Conservation (phyloP, 345 rosid genomes). For the Ceriops tagal region DNA sequence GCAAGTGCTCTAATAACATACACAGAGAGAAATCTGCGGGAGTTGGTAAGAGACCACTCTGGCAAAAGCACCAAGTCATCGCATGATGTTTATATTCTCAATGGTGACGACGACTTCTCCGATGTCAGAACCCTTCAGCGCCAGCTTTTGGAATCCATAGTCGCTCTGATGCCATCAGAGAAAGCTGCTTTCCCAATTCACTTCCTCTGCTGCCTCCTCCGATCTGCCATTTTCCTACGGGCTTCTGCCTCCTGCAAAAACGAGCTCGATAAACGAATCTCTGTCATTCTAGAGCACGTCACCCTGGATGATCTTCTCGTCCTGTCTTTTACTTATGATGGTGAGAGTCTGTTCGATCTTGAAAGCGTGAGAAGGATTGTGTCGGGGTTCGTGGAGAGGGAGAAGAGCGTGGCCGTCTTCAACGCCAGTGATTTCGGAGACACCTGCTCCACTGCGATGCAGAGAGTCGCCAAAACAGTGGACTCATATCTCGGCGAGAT, state of each 20-base stretch:
- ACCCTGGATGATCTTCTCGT: slow-evolving; percentile 73
- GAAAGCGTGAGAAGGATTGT: slow-evolving; percentile 81
- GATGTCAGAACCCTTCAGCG: slow-evolving; percentile 46
- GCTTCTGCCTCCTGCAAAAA: slow-evolving; percentile 53
- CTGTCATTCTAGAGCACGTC: slow-evolving; percentile 70
- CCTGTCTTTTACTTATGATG: slow-evolving; percentile 78
- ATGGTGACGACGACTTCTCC: slow-evolving; percentile 24
- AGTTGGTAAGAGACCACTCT: slow-evolving; percentile 81
- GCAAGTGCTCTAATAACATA: slow-evolving; percentile 64
- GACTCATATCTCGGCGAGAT: slow-evolving; percentile 79
- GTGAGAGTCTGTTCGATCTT: slow-evolving; percentile 68
- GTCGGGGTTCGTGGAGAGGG: slow-evolving; percentile 72
- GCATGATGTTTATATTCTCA: not conserved
- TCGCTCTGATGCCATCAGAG: slow-evolving; percentile 65
- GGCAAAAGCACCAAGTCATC: slow-evolving; percentile 46
- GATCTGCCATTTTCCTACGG: slow-evolving; percentile 64
- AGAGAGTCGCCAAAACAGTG: slow-evolving; percentile 67
- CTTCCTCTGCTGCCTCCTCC: slow-evolving; percentile 89
- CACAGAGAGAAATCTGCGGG: slow-evolving; percentile 77
- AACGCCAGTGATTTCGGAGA: slow-evolving; percentile 62
- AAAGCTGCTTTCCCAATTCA: slow-evolving; percentile 66
- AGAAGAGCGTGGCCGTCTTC: slow-evolving; percentile 75
- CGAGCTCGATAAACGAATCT: slow-evolving; percentile 79
- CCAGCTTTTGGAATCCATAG: slow-evolving; percentile 60
- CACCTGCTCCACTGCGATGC: slow-evolving; percentile 41